A percentile compares a stretch with the other conserved stretches of the same genome.
These are phyloP conservation scores for Podila clonocystis DNA, from an alignment of 192 early-diverging fungal species.

Conservation along the genomic window DNA sequence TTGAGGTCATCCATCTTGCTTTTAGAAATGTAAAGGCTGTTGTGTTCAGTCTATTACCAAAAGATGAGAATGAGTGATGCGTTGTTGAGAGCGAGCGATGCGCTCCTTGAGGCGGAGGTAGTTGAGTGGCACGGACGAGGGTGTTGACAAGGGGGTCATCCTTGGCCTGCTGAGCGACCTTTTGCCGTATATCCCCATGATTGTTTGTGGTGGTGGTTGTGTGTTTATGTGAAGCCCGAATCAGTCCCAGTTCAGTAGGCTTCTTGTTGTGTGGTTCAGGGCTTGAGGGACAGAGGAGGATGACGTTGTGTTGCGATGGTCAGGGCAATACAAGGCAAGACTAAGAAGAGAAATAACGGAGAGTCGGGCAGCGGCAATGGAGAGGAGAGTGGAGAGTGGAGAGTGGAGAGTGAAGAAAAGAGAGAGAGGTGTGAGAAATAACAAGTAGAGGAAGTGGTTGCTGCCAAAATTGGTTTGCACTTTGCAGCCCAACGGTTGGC, in stretches of 20 bases:
- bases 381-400: not conserved
- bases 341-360: not conserved
- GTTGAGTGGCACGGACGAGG: constrained; percentile 2
- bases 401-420: not conserved
- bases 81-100: constrained; percentile 17
- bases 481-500: not conserved
- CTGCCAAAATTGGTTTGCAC: not conserved
- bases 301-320: too few relatives aligned
- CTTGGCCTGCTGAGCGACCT: not conserved
- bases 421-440: not conserved
- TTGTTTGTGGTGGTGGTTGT: not conserved
- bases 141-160: not conserved
- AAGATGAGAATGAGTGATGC: constrained; percentile 1
- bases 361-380: not conserved
- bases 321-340: not conserved
- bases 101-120: constrained; percentile 25
- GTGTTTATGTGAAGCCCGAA: not conserved
- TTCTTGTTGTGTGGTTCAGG: too few relatives aligned
- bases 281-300: too few relatives aligned
- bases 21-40: not conserved
- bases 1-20: not conserved
- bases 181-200: constrained; percentile 12
- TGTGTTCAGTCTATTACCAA: not conserved
- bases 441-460: not conserved
- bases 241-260: too few relatives aligned